Evolutionary conservation across 2,329 filamentous ascomycete species (phyloP), one percentile per base, ranked within the genome.

Genomic region (Fusarium redolens): DNA sequence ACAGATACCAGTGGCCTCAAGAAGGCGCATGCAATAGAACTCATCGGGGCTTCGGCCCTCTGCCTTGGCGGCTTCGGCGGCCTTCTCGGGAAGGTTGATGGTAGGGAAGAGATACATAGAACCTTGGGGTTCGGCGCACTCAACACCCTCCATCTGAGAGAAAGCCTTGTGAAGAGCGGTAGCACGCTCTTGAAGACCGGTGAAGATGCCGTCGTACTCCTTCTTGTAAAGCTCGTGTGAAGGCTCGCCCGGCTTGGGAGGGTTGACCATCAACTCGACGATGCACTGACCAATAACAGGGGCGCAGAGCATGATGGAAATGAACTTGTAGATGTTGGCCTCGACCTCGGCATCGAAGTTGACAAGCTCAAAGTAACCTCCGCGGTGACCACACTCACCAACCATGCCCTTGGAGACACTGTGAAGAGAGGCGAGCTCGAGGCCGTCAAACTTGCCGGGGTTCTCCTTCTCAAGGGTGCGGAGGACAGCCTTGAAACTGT

Each of bases 71-170:
- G 93, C 93, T 73, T 92, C 91, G 70, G 92, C 83, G 44, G 95
- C 96, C 84, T 93, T 94, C 30, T 84, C 77, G 4, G 96, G 90
- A 30, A 99, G 86, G 38, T 86, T 90, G 84, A 99, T 97, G 77
- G 94, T 96, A 30, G 96, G 96, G 90, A 98, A 99, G 78, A 99
- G 92, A 86, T 99, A 99, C 96, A 99, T 99, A 81, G 93, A 92
- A 68, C 96, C 96, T 88, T 97, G 93, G 62, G 96, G 96, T 76
- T 91, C 88, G 78, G 93, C 92, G 84, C 95, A 97, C 81, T 95
- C 90, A 66, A 99, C 96, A 65, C 96, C 96, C 83, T 98, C 96
- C 96, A 99, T 98, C 80, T 94, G 85, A 82, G 91, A 87, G 84
- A 99, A 99, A 33, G 96, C 95, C 78, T 95, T 89, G 84, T 97